Percentiles rank a stretch among this genome's conserved stretches.
phyloP scores from a whole-genome alignment of 2,329 filamentous ascomycete genomes.

The Didymella pinodella region DNA sequence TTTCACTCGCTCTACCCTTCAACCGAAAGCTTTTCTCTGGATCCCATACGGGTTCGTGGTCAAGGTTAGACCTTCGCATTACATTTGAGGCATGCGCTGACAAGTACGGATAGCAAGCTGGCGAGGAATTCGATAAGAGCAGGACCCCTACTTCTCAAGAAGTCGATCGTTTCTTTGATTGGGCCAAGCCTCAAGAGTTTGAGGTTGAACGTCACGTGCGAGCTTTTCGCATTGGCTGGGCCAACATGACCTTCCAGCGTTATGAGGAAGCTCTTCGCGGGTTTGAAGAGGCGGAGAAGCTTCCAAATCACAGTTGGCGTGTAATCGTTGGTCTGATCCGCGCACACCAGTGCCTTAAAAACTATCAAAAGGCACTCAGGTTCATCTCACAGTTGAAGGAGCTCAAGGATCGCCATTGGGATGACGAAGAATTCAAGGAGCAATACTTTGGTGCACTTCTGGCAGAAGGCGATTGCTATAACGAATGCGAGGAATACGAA shows the following conservation, averaged over 20 bases:
- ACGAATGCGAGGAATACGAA: background rate
- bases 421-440: background rate
- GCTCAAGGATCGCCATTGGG: background rate
- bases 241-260: no score
- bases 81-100: background rate
- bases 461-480: background rate
- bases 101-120: background rate
- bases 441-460: background rate
- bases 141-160: no score
- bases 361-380: background rate
- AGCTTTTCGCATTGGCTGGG: no score
- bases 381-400: background rate
- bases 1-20: background rate
- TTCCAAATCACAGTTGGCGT: background rate
- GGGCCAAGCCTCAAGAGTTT: no score
- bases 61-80: background rate
- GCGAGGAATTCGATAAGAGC: background rate
- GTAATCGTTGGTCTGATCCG: background rate
- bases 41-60: background rate
- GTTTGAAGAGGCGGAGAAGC: no score
- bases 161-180: no score
- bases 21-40: background rate
- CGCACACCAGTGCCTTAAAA: background rate
- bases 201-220: no score
- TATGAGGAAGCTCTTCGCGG: no score